phyloP scores from a whole-genome alignment of 164 flowering plant genomes.

The Liquidambar formosana region DNA sequence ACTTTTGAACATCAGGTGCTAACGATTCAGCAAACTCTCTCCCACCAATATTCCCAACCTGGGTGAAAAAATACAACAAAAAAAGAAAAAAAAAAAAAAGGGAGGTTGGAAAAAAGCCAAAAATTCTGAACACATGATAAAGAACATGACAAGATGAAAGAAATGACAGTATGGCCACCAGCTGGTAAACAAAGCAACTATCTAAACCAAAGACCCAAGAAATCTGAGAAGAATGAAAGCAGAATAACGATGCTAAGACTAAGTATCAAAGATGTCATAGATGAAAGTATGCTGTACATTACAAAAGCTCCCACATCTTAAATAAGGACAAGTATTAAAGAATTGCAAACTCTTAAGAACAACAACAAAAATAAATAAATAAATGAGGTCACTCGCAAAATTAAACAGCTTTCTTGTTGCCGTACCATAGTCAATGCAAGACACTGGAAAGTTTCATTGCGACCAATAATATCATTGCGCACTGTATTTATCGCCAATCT shows the following conservation, averaged over 20 bases:
- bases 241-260: not conserved
- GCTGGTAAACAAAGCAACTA: not conserved
- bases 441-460: slow-evolving; percentile 99
- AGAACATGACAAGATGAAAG: not conserved
- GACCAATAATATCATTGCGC: slow-evolving; percentile 97
- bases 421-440: slow-evolving; percentile 96
- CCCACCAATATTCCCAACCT: slow-evolving; percentile 99
- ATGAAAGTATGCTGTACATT: not conserved
- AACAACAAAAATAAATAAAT: not conserved
- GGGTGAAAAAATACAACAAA: slow-evolving; percentile 12
- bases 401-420: not conserved
- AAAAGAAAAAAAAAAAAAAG: slow-evolving; percentile 1
- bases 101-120: not conserved
- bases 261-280: not conserved
- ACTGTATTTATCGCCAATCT: slow-evolving; percentile 94
- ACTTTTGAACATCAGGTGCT: slow-evolving; percentile 96
- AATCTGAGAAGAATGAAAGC: not conserved
- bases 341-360: not conserved
- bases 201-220: not conserved
- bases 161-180: too few species aligned
- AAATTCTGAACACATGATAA: not conserved
- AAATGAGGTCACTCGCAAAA: not conserved
- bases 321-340: not conserved
- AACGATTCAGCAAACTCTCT: slow-evolving; percentile 98
- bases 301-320: not conserved